These are phyloP conservation scores for Athelia psychrophila DNA, from an alignment of 1,284 basidiomycete species.

Conservation along the genomic window DNA sequence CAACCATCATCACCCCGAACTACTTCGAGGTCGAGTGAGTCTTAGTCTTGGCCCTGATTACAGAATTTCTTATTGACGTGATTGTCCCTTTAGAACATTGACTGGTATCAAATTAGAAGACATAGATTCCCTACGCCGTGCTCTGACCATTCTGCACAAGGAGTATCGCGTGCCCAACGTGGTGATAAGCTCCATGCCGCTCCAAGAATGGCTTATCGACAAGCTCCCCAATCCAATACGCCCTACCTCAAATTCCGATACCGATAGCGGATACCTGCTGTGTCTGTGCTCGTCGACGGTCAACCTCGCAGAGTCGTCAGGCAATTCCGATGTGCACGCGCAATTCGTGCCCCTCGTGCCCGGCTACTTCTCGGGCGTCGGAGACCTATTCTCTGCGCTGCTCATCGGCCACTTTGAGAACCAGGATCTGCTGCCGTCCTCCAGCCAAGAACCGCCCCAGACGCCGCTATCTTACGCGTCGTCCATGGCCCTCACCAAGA, in stretches of 20 bases:
- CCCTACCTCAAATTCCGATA: slow-evolving; percentile 25
- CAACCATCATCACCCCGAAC: slow-evolving; percentile 95
- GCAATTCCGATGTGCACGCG: slow-evolving; percentile 54
- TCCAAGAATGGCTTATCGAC: slow-evolving; percentile 50
- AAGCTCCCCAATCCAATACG: slow-evolving; percentile 45
- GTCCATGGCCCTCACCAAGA: slow-evolving; percentile 75
- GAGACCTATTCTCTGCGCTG: slow-evolving; percentile 95
- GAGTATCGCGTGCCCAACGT: slow-evolving; percentile 80
- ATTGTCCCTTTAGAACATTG: slow-evolving; percentile 52
- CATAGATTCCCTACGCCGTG: slow-evolving; percentile 61
- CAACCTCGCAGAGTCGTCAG: slow-evolving; percentile 11
- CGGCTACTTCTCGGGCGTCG: slow-evolving; percentile 95
- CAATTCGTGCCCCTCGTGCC: slow-evolving; percentile 78
- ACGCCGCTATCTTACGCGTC: slow-evolving; percentile 56
- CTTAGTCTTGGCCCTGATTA: too few species aligned
- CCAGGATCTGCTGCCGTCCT: slow-evolving; percentile 22
- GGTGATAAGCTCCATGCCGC: slow-evolving; percentile 88
- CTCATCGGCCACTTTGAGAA: slow-evolving; percentile 77
- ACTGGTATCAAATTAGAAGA: slow-evolving; percentile 72
- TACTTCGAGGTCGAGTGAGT: slow-evolving; percentile 97
- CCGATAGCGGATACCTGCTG: slow-evolving; percentile 54
- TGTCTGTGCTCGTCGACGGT: slow-evolving; percentile 69
- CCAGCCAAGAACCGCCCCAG: slow-evolving; percentile 12
- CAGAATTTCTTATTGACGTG: slow-evolving; percentile 3
- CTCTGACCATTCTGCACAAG: slow-evolving; percentile 74